Percentiles rank a stretch among this genome's conserved stretches.
These are phyloP conservation scores for Metschnikowia shivogae DNA, from an alignment of 805 yeast species.

Conservation along the genomic window DNA sequence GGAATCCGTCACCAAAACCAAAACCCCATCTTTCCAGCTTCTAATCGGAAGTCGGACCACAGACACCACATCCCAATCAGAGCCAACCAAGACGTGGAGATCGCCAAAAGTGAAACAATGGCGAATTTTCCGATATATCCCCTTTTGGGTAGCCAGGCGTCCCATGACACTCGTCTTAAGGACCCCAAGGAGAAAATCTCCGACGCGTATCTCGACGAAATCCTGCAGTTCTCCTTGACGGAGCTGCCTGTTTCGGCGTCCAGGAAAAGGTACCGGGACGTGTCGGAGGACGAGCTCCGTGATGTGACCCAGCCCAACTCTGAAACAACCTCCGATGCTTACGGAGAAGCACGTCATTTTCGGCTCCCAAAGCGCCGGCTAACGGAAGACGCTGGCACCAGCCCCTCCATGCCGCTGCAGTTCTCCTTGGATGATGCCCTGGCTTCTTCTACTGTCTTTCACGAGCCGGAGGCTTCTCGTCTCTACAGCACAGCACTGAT, in stretches of 20 bases:
- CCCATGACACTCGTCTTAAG: conserved; percentile 27
- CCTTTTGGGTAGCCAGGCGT: conserved; percentile 25
- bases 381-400: conserved; percentile 10
- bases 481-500: neutral
- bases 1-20: too few species aligned
- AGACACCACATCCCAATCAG: too few species aligned
- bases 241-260: conserved; percentile 9
- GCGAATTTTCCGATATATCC: conserved; percentile 23
- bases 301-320: conserved; percentile 18
- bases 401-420: neutral
- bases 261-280: conserved; percentile 24
- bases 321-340: neutral
- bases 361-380: conserved; percentile 37
- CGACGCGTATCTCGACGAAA: conserved; percentile 29
- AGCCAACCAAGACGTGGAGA: neutral
- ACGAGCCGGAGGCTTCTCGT: neutral
- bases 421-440: neutral
- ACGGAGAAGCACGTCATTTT: neutral
- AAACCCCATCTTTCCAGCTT: too few species aligned
- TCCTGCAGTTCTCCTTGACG: conserved; percentile 23
- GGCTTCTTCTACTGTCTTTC: neutral
- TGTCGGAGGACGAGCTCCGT: conserved; percentile 14
- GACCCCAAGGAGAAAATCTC: conserved; percentile 31
- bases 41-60: too few species aligned
- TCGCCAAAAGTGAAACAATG: neutral